Conservation (phyloP, 2,329 filamentous ascomycete species). For the Proliferodiscus dingleyae region DNA sequence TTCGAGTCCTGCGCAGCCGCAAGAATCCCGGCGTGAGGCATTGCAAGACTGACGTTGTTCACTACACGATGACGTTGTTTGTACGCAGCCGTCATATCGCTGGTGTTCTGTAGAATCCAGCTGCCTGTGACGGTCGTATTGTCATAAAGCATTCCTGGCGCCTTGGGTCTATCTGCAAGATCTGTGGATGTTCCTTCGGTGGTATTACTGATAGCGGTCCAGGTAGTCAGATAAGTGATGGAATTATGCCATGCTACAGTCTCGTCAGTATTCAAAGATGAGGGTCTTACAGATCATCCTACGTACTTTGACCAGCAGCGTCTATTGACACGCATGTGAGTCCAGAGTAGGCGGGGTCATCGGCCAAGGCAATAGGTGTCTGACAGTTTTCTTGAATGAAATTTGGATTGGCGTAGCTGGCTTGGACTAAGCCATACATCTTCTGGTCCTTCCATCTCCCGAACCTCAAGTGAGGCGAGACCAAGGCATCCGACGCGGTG, state of each 20-base stretch:
- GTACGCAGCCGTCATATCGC: conserved; percentile 49
- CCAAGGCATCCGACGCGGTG: conserved; percentile 69
- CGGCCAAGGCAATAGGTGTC: conserved; percentile 47
- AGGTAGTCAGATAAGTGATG: conserved; percentile 52
- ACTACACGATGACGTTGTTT: conserved; percentile 51
- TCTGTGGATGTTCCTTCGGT: conserved; percentile 39
- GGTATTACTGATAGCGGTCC: conserved; percentile 44
- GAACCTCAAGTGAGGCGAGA: conserved; percentile 65
- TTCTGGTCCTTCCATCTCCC: conserved; percentile 45
- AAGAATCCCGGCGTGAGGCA: conserved; percentile 68
- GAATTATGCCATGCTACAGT: conserved; percentile 60
- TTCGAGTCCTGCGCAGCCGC: conserved; percentile 53
- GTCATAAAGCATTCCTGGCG: conserved; percentile 61
- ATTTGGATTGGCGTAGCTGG: conserved; percentile 57
- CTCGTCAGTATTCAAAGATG: not conserved
- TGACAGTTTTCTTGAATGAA: conserved; percentile 55
- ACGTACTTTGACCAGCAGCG: conserved; percentile 57
- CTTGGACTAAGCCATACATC: conserved; percentile 52
- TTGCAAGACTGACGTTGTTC: conserved; percentile 72
- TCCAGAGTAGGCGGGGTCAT: conserved; percentile 38
- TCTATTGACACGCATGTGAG: conserved; percentile 63
- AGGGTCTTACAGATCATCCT: not conserved
- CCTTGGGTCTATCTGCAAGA: conserved; percentile 48
- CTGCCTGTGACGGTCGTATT: conserved; percentile 66
- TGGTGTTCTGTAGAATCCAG: conserved; percentile 58